Conservation (phyloP, 2,329 filamentous ascomycete species). For the Fonsecaea nubica region DNA sequence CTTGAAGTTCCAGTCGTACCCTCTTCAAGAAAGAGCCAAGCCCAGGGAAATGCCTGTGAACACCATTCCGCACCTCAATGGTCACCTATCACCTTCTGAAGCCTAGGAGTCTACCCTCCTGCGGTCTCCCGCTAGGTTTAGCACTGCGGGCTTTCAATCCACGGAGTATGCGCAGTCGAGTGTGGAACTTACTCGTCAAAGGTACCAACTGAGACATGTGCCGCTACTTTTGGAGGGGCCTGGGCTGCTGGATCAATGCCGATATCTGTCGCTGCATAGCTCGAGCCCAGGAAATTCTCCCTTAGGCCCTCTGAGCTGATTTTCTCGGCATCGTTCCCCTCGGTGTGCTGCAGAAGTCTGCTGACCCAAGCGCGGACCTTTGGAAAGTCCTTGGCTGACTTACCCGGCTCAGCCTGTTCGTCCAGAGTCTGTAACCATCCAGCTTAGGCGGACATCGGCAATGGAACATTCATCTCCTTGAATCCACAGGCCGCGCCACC, state of each 20-base stretch:
- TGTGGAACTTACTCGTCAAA: conserved; percentile 27
- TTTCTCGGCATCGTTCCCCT: conserved; percentile 23
- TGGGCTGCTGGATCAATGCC: conserved; percentile 26
- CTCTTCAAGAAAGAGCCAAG: conserved; percentile 26
- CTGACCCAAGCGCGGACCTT: conserved; percentile 31
- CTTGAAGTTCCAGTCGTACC: conserved; percentile 9
- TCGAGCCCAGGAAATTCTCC: conserved; percentile 12
- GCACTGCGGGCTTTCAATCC: conserved; percentile 16
- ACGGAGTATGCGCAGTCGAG: neutral
- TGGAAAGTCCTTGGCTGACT: conserved; percentile 18
- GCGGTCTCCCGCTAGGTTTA: conserved; percentile 17
- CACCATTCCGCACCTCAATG: conserved; percentile 31
- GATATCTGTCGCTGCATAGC: conserved; percentile 24
- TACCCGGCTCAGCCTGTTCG: conserved; percentile 3
- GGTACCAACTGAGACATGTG: conserved; percentile 24
- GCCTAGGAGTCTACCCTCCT: conserved; percentile 24
- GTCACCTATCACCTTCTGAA: conserved; percentile 25
- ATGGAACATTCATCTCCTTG: conserved; percentile 12
- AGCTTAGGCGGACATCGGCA: conserved; percentile 10
- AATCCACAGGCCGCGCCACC: conserved; percentile 17
- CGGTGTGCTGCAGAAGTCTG: conserved; percentile 19
- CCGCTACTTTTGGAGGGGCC: conserved; percentile 20
- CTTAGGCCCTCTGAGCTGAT: conserved; percentile 17
- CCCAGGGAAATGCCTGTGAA: conserved; percentile 26
- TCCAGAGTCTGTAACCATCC: conserved; percentile 10